Percentiles rank a stretch among this genome's conserved stretches.
These are phyloP conservation scores for Physcomitrium patens DNA, from an alignment of 225 moss, liverwort and hornwort genomes.

Conservation along the genomic window DNA sequence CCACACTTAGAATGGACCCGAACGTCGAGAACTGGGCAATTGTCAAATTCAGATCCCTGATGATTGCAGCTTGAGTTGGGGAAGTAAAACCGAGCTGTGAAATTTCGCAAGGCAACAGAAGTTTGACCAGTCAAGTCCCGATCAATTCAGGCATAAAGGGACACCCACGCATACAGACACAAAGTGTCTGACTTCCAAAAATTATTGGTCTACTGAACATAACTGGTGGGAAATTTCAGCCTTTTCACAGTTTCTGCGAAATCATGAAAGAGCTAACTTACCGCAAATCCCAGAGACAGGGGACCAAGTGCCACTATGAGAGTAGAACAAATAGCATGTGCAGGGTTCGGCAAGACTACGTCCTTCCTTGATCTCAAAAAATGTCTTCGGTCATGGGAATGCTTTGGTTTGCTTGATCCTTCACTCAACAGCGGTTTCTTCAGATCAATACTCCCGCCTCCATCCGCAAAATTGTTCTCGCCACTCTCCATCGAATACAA, in stretches of 20 bases:
- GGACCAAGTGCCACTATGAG: conserved; percentile 55
- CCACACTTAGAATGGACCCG: conserved; percentile 68
- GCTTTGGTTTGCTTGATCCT: conserved; percentile 10
- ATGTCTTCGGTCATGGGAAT: conserved; percentile 16
- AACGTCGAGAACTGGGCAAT: conserved; percentile 69
- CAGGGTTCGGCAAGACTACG: conserved; percentile 13
- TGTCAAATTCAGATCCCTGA: conserved; percentile 48
- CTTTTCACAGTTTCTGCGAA: not conserved
- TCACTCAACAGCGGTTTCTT: conserved; percentile 21
- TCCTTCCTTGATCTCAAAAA: conserved; percentile 29
- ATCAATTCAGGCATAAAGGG: too few species aligned
- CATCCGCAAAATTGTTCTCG: not conserved
- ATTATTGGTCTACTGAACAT: not conserved
- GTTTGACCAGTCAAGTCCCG: too few species aligned
- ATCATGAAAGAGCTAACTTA: conserved; percentile 14
- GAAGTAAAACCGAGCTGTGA: conserved; percentile 58
- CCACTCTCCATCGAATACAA: conserved; percentile 27
- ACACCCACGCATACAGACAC: not conserved
- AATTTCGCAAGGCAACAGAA: not conserved
- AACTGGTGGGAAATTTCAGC: not conserved
- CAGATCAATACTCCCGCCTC: conserved; percentile 10
- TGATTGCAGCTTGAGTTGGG: conserved; percentile 54
- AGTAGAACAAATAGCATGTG: conserved; percentile 41
- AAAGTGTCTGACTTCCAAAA: not conserved
- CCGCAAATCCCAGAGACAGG: conserved; percentile 54